Evolutionary conservation across 2,329 filamentous ascomycete genomes (phyloP), one percentile per base, ranked within the genome.

Genomic region (Scortechinia acanthostroma): DNA sequence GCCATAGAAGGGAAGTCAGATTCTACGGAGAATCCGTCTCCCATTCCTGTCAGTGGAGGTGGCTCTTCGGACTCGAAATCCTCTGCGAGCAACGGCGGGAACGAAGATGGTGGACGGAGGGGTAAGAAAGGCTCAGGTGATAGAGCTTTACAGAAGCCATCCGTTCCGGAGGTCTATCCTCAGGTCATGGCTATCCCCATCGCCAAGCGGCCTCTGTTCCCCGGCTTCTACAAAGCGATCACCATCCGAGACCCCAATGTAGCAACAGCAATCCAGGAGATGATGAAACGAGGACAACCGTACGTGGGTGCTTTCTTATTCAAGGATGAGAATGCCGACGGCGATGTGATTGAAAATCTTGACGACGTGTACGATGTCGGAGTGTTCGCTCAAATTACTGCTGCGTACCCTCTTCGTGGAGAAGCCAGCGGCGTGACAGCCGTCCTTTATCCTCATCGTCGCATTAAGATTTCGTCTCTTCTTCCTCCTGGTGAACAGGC

Each of bases 181-280:
- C 93, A 97, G 61, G 91, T 98, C 46, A 88, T 98, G 76, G 91
- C 91, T 2, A 95, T 98, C 46, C 93, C 93, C 4, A 96, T 98
- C 56, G 87, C 89, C 21, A 90, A 94, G 62, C 78, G 93, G 45
- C 93, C 93, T 10, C 71, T 98, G 13, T 98, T 97, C 65, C 93
- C 93, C 1, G 93, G 93, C 1, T 98, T 97, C 66, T 98, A 98
- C 71, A 98, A 98, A 67, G 91, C 93, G 6, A 93, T 98, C 53
- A 98, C 91, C 3, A 95, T 98, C 53, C 85, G 88, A 59, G 90
- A 98, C 58, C 88, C 87, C 16, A 87, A 93, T 54, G 93, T 98
- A 25, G 86, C 91, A 14, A 82, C 83, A 30, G 93, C 93, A 19
- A 95, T 98, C 52, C 86, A 91, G 47, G 94, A 98, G 60, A 93